Conservation (phyloP, 371 early-diverging fungal genomes). For the Funneliformis caledonium region DNA sequence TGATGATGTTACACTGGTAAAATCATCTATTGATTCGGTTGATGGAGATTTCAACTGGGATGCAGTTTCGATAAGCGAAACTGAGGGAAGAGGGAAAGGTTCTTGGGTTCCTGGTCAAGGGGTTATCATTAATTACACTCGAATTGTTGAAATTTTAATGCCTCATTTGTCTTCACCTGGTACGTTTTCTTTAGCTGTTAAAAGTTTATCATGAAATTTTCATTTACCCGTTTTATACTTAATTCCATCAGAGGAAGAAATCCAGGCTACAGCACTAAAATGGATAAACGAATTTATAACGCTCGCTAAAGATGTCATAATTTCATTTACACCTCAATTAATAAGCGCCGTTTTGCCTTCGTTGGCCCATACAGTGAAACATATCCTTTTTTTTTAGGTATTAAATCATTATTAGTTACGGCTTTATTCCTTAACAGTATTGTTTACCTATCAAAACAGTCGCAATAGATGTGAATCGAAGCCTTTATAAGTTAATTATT, state of each 20-base stretch:
- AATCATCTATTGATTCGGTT: not conserved
- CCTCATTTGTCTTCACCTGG: slow-evolving; percentile 75
- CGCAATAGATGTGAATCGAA: slow-evolving; percentile 77
- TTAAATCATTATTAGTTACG: not conserved
- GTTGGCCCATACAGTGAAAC: slow-evolving; percentile 72
- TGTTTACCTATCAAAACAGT: slow-evolving; percentile 59
- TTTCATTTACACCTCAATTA: slow-evolving; percentile 76
- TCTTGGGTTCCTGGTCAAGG: slow-evolving; percentile 72
- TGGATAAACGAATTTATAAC: slow-evolving; percentile 89
- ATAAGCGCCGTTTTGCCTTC: slow-evolving; percentile 80
- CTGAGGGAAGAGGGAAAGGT: slow-evolving; percentile 58
- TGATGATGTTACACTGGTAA: slow-evolving; percentile 27
- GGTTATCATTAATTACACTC: slow-evolving; percentile 78
- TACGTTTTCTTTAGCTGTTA: slow-evolving; percentile 32
- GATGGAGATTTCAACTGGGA: slow-evolving; percentile 35
- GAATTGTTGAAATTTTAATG: slow-evolving; percentile 78
- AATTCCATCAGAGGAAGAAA: slow-evolving; percentile 70
- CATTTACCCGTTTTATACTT: not conserved
- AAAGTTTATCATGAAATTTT: not conserved
- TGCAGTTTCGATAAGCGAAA: slow-evolving; percentile 45
- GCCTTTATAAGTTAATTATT: slow-evolving; percentile 70
- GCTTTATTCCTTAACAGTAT: slow-evolving; percentile 19
- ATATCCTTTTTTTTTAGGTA: slow-evolving; percentile 28
- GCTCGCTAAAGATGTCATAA: slow-evolving; percentile 76
- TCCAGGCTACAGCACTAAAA: slow-evolving; percentile 81